Percentiles rank a stretch among this genome's conserved stretches.
Conservation (phyloP, 2,329 filamentous ascomycete genomes). For the Diaporthe citriasiana region DNA sequence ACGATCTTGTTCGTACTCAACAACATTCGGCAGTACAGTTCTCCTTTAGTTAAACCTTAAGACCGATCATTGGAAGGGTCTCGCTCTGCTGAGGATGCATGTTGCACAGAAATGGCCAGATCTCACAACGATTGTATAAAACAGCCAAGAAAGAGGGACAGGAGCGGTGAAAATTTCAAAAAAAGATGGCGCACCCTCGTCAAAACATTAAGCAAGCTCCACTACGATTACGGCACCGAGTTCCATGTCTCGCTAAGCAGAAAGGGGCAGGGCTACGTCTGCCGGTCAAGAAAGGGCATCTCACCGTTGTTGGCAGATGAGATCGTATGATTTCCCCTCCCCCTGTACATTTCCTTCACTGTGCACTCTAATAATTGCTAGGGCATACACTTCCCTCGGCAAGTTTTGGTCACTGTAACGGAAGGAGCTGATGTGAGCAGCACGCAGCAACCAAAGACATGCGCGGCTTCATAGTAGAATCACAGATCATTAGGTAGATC, state of each 20-base stretch:
- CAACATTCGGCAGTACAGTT: background rate
- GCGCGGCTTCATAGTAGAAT: too few species aligned
- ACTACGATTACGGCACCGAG: conserved; percentile 13
- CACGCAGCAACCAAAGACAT: background rate
- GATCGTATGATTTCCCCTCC: background rate
- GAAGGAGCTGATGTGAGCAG: background rate
- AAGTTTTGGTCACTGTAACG: background rate
- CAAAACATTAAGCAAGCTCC: conserved; percentile 11
- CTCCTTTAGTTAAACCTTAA: background rate
- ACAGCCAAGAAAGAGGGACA: conserved; percentile 23
- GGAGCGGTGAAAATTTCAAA: conserved; percentile 18
- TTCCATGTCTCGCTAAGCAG: conserved; percentile 22
- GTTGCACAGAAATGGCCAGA: background rate
- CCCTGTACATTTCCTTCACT: background rate
- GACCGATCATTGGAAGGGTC: background rate
- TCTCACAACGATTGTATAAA: background rate
- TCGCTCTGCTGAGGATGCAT: background rate
- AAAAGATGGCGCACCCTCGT: conserved; percentile 19
- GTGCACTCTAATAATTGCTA: background rate
- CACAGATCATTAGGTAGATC: too few species aligned
- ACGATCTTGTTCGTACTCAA: background rate
- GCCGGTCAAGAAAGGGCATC: conserved; percentile 13
- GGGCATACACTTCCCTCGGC: background rate
- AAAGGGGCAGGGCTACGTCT: conserved; percentile 6
- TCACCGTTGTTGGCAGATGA: conserved; percentile 1